Conservation (phyloP, 208 protist genomes). For the Leishmania turanica region DNA sequence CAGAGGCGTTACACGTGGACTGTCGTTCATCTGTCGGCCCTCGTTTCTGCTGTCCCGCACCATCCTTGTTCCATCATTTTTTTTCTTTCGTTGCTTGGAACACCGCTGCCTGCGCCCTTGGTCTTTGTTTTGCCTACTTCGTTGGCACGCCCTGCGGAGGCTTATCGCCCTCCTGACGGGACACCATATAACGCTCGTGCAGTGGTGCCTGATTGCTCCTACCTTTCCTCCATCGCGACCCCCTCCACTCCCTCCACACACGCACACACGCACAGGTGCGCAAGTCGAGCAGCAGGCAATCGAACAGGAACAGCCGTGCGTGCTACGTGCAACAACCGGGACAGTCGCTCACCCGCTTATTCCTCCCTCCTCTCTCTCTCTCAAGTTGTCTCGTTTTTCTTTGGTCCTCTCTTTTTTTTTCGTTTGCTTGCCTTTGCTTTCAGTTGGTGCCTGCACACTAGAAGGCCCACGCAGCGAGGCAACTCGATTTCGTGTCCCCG, state of each 20-base stretch:
- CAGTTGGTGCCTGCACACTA: background rate
- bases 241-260: background rate
- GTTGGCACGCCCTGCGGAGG: background rate
- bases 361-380: background rate
- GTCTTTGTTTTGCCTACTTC: too few species aligned
- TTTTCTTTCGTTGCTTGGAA: background rate
- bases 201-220: background rate
- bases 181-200: background rate
- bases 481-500: background rate
- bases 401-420: background rate
- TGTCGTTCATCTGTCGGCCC: background rate
- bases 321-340: background rate
- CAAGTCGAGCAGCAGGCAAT: background rate
- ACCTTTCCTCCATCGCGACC: too few species aligned
- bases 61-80: background rate
- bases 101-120: too few species aligned
- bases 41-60: background rate
- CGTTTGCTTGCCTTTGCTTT: background rate
- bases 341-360: background rate
- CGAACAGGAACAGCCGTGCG: background rate
- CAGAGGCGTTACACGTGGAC: background rate
- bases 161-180: background rate
- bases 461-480: background rate
- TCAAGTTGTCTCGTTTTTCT: background rate
- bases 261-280: background rate